Base-by-base conservation (phyloP, 2,329 filamentous ascomycete species). In the Diaporthe aspalathi region DNA sequence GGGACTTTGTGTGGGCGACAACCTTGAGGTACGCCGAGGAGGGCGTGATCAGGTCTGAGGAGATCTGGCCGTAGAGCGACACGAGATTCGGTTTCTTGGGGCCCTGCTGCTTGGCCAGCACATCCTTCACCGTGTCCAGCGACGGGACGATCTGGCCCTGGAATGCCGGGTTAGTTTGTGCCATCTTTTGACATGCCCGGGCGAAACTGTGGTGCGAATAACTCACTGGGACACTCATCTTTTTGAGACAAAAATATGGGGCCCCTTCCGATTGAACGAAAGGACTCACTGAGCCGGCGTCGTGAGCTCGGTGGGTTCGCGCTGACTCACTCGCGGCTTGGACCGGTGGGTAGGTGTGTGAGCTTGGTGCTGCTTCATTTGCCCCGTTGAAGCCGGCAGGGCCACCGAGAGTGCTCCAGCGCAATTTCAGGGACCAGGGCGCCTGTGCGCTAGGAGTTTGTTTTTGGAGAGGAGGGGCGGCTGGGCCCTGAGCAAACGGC, bases 1-100 rank as follows among this genome's bases (percentile, higher is more conserved):
- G 91, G 62, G 93, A 93, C 75, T 88, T 84, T 38, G 88, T 92
- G 86, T 92, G 91, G 73, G 91, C 88, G 45, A 93, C 92, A 76
- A 98, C 88, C 83, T 98, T 98, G 75, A 99, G 88, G 82, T 98
- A 99, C 76, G 97, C 95, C 74, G 93, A 90, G n/a, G 94, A 95
- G 3, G 96, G 96, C 1, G 95, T 99, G 80, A 98, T 88, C 76
- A 98, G 91, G 82, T 98, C 95, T 76, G 95, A 95, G 7, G 94
- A 91, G 76, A 97, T 94, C 74, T 95, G 93, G 22, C 92, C 90
- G 80, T 91, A 93, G 40, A 96, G 81, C 1, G 93, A 93, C 14
- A 95, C 87, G 68, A 94, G 86, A 77, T 94, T 95, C 4, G 92
- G 81, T 74, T 78, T 80, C 75, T 81, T 81, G 56, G 78, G 72